Evolutionary conservation across 495 filamentous ascomycete genomes (phyloP).

Genomic region (Pseudomonodictys pantanalensis): DNA sequence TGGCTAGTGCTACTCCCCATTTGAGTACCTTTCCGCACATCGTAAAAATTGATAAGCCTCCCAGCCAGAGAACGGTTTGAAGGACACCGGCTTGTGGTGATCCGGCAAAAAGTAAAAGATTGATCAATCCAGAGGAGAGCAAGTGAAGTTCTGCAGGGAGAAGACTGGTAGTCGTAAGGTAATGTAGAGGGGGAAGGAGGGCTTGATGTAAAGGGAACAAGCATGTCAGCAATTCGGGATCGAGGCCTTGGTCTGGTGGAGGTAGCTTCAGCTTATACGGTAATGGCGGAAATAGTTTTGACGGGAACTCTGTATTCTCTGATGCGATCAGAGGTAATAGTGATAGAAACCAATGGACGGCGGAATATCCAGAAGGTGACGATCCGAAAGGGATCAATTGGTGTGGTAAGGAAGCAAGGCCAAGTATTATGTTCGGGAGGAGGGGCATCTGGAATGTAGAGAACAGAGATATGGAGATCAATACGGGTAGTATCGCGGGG

Average conservation of each 20-base stretch:
- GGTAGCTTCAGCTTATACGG: constrained; percentile 33
- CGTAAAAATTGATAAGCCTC: constrained; percentile 72
- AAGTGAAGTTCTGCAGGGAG: constrained; percentile 83
- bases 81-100: constrained; percentile 86
- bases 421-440: constrained; percentile 75
- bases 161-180: constrained; percentile 82
- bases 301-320: constrained; percentile 41
- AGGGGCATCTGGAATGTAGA: constrained; percentile 55
- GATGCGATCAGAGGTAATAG: constrained; percentile 58
- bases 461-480: constrained; percentile 75
- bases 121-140: constrained; percentile 76
- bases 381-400: constrained; percentile 62
- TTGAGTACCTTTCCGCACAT: constrained; percentile 71
- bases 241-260: constrained; percentile 37
- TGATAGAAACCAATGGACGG: constrained; percentile 70
- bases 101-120: constrained; percentile 69
- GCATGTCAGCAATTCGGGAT: constrained; percentile 61
- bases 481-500: constrained; percentile 69
- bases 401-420: constrained; percentile 73
- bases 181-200: constrained; percentile 67
- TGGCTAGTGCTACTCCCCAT: constrained; percentile 80
- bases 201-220: constrained; percentile 85
- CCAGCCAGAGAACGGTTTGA: constrained; percentile 80
- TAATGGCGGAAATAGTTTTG: constrained; percentile 32
- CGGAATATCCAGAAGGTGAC: constrained; percentile 50